Conservation (phyloP, 2,329 filamentous ascomycete genomes). For the Botrytis deweyae region DNA sequence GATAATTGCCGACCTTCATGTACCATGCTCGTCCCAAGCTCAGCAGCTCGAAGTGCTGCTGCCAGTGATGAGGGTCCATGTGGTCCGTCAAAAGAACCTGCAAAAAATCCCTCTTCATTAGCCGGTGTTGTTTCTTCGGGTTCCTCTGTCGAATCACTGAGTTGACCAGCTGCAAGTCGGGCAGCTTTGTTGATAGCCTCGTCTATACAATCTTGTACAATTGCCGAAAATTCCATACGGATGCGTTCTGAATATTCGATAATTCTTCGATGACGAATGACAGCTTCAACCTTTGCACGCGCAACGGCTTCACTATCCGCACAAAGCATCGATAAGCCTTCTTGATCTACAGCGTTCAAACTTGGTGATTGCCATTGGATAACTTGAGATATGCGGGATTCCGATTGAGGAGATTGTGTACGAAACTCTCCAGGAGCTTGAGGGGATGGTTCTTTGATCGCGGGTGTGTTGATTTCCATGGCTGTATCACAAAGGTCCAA, state of each 20-base stretch:
- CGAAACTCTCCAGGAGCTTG: conserved; percentile 74
- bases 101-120: conserved; percentile 52
- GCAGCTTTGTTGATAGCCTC: conserved; percentile 88
- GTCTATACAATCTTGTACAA: conserved; percentile 94
- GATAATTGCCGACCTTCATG: conserved; percentile 48
- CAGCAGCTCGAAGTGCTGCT: conserved; percentile 48
- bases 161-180: conserved; percentile 78
- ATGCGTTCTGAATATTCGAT: conserved; percentile 96
- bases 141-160: conserved; percentile 70
- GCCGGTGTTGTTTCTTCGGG: conserved; percentile 45
- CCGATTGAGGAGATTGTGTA: conserved; percentile 93
- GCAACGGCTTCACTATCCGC: conserved; percentile 84
- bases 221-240: conserved; percentile 84
- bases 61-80: conserved; percentile 51
- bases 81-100: conserved; percentile 56
- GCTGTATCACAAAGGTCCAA: conserved; percentile 95
- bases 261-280: conserved; percentile 86
- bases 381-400: conserved; percentile 91
- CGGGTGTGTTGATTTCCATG: conserved; percentile 89
- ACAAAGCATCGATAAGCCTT: conserved; percentile 84
- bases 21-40: conserved; percentile 27
- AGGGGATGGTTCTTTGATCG: conserved; percentile 78
- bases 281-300: conserved; percentile 86
- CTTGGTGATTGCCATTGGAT: conserved; percentile 95
- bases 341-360: conserved; percentile 86